A percentile compares a stretch with the other conserved stretches of the same genome.
phyloP scores from a whole-genome alignment of 148 eudicot species.

The Cornus controversa region DNA sequence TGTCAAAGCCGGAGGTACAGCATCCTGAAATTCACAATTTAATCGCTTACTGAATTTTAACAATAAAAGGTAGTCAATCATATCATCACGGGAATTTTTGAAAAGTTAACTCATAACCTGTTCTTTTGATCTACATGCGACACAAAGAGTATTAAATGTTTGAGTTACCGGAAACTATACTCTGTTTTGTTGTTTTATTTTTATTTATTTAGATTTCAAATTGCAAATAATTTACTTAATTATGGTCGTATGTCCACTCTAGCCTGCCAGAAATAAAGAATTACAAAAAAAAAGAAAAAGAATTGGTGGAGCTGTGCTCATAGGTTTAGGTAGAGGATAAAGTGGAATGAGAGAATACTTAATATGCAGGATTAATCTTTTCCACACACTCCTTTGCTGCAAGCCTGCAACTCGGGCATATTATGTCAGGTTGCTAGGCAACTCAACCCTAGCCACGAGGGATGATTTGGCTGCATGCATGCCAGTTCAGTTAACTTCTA shows the following conservation, averaged over 20 bases:
- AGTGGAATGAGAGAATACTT: not conserved
- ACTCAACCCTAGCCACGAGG: not conserved
- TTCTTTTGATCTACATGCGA: not conserved
- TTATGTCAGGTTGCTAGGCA: not conserved
- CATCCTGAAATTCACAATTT: not conserved
- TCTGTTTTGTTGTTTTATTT: not conserved
- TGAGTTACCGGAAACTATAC: not conserved
- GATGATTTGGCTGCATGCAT: not conserved
- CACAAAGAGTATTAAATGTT: not conserved
- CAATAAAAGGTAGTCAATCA: too few species aligned
- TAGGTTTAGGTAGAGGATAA: not conserved
- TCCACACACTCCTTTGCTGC: not conserved
- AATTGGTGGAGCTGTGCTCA: not conserved
- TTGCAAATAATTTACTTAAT: not conserved
- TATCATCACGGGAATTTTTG: not conserved
- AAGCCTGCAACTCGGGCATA: not conserved
- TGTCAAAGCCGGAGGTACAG: constrained; percentile 85
- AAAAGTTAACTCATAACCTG: not conserved
- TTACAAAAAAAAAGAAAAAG: not conserved
- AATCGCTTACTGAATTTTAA: not conserved
- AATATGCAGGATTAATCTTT: not conserved
- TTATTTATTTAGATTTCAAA: not conserved
- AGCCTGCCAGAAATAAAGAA: not conserved
- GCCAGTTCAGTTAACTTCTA: too few species aligned
- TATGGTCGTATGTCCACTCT: not conserved